phyloP scores from a whole-genome alignment of 495 filamentous ascomycete genomes.

The Rostrohypoxylon terebratum region DNA sequence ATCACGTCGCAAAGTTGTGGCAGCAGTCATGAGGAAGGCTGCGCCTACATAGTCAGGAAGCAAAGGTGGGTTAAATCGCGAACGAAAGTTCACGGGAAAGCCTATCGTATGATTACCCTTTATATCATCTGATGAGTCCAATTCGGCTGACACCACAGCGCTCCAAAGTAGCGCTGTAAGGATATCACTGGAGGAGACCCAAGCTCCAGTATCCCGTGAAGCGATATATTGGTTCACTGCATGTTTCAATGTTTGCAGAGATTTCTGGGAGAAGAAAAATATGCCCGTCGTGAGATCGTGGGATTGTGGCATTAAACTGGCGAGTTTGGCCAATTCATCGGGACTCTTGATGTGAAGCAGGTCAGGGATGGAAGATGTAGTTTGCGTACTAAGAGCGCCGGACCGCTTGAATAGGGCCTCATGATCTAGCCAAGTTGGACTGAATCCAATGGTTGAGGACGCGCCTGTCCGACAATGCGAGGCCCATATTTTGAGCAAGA shows the following conservation, averaged over 20 bases:
- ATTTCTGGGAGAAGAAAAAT: slow-evolving; percentile 39
- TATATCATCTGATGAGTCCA: neutral
- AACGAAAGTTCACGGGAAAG: slow-evolving; percentile 49
- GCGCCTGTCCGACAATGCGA: slow-evolving; percentile 39
- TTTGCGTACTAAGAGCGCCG: neutral
- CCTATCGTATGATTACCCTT: slow-evolving; percentile 35
- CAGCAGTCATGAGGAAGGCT: slow-evolving; percentile 47
- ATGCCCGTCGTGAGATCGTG: slow-evolving; percentile 24
- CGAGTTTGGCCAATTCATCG: slow-evolving; percentile 21
- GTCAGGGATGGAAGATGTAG: slow-evolving; percentile 22
- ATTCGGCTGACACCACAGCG: slow-evolving; percentile 35
- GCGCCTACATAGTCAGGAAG: slow-evolving; percentile 44
- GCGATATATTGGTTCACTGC: slow-evolving; percentile 33
- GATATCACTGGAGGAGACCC: slow-evolving; percentile 48
- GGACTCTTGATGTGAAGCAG: slow-evolving; percentile 32
- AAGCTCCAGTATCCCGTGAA: slow-evolving; percentile 13
- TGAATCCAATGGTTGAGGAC: slow-evolving; percentile 30
- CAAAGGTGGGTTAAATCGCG: slow-evolving; percentile 29
- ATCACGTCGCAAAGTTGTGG: slow-evolving; percentile 20
- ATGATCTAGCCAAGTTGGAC: slow-evolving; percentile 41
- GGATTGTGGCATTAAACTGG: neutral
- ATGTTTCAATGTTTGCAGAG: slow-evolving; percentile 36
- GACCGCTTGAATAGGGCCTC: neutral
- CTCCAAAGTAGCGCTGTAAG: slow-evolving; percentile 47
- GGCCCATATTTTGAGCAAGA: slow-evolving; percentile 48